Base-by-base conservation (phyloP, 768 basidiomycete genomes). In the Butyriboletus loyo region DNA sequence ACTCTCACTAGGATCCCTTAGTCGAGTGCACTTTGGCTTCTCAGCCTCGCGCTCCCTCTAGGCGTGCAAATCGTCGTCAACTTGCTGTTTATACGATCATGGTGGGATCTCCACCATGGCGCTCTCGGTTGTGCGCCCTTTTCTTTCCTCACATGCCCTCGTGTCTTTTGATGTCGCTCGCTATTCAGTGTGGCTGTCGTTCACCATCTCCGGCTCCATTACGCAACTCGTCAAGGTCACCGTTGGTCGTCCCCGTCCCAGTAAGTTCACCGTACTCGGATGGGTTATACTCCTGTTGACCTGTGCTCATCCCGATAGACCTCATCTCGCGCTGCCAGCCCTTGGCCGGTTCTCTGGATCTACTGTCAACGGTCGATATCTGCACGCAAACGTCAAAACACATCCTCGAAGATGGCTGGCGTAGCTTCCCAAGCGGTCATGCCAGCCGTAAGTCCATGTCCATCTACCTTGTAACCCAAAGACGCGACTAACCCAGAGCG, bases 351-450 rank as follows among this genome's bases (percentile, higher is more conserved):
- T 75, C 87, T 1, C 69, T 68, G 2, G 89, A 97, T 60, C 83
- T 85, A 1, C 60, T 73, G 10, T 83, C 88, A 2, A 84, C 77
- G 10, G 76, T 75, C 35, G 77, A 79, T 5, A 82, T 95, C 49
- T 99, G 96, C 70, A 90, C 91, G 0, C 86, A 87, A 62, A 75
- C 82, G 9, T 74, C 86, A 49, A 64, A 67, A 19, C 54, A 61
- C 14, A 75, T 84, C 15, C 68, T 93, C 45, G 75, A 79, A 25
- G 88, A 96, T 66, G 94, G 94, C 1, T 98, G 91, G 74, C 81
- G 88, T 52, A 93, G 92, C 63, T 97, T 98, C 70, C 88, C 87
- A 5, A 92, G 89, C 35, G 95, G 95, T 1, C 94, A 96, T 69
- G 86, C 91, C 4, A 92, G 90, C 62, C 55, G 92, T 94, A 71